These are phyloP conservation scores for Talaromyces thailandensis DNA, from an alignment of 495 filamentous ascomycete genomes.

Conservation along the genomic window DNA sequence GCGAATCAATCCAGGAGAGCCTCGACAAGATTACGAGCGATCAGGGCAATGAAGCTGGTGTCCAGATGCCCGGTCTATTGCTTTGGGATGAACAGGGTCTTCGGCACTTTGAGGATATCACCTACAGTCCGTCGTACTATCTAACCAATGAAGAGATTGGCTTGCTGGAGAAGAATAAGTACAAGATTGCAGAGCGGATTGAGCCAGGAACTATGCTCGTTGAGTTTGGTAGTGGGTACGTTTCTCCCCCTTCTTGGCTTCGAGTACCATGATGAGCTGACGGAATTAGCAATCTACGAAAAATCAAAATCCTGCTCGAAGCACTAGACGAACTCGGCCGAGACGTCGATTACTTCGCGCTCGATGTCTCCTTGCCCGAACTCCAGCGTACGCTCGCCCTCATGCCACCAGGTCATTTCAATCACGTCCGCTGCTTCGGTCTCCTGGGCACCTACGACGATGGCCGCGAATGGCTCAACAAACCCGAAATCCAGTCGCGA, in stretches of 20 bases:
- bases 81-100: slow-evolving; percentile 63
- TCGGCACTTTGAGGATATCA: slow-evolving; percentile 67
- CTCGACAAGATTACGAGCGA: neutral
- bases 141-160: slow-evolving; percentile 69
- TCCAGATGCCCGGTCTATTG: neutral
- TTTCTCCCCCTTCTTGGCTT: slow-evolving; percentile 8
- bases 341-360: slow-evolving; percentile 64
- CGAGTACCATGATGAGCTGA: neutral
- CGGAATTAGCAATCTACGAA: slow-evolving; percentile 58
- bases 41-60: neutral
- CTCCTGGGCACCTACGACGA: slow-evolving; percentile 75
- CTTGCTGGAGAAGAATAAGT: slow-evolving; percentile 50
- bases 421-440: slow-evolving; percentile 58
- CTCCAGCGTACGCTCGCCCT: slow-evolving; percentile 58
- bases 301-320: slow-evolving; percentile 62
- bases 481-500: slow-evolving; percentile 36
- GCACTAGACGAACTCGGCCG: slow-evolving; percentile 57
- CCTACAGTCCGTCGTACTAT: slow-evolving; percentile 74
- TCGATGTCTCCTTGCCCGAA: slow-evolving; percentile 62
- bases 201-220: slow-evolving; percentile 57
- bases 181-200: slow-evolving; percentile 54
- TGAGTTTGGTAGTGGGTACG: slow-evolving; percentile 75
- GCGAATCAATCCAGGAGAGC: neutral
- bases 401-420: slow-evolving; percentile 45
- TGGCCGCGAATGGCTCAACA: slow-evolving; percentile 61